A percentile compares a stretch with the other conserved stretches of the same genome.
phyloP scores from a whole-genome alignment of 495 filamentous ascomycete genomes.

The Neurospora sp. region DNA sequence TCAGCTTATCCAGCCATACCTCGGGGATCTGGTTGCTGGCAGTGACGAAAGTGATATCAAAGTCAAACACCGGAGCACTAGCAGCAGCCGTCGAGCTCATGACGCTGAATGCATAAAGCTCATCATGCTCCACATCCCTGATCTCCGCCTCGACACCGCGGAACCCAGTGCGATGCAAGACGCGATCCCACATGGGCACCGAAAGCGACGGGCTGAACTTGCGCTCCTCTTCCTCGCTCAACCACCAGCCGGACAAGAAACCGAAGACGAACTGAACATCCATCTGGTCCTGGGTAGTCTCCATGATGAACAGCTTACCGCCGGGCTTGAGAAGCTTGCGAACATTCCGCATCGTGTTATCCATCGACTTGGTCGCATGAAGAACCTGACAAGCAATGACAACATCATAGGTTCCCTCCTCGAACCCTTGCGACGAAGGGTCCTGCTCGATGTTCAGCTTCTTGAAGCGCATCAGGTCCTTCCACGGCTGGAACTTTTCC shows the following conservation, averaged over 20 bases:
- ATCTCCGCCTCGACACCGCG: slow-evolving; percentile 21
- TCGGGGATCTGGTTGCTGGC: not conserved
- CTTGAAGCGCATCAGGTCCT: slow-evolving; percentile 21
- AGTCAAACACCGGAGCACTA: slow-evolving; percentile 11
- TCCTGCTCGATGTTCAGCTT: slow-evolving; percentile 39
- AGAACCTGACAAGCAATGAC: slow-evolving; percentile 44
- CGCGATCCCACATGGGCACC: slow-evolving; percentile 23
- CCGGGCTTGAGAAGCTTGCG: slow-evolving; percentile 29
- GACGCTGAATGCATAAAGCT: slow-evolving; percentile 22
- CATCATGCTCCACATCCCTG: slow-evolving; percentile 21
- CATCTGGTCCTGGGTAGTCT: slow-evolving; percentile 25
- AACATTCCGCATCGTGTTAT: slow-evolving; percentile 38
- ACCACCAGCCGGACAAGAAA: slow-evolving; percentile 25
- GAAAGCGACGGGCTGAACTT: slow-evolving; percentile 21
- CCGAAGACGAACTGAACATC: slow-evolving; percentile 23
- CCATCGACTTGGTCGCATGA: slow-evolving; percentile 40
- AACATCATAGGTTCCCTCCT: slow-evolving; percentile 34
- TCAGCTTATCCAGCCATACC: slow-evolving; percentile 16
- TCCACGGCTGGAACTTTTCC: slow-evolving; percentile 32
- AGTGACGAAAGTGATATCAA: slow-evolving; percentile 17
- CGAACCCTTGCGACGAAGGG: slow-evolving; percentile 37
- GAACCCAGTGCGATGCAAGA: slow-evolving; percentile 19
- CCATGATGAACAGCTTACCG: slow-evolving; percentile 28
- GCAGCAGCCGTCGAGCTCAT: slow-evolving; percentile 15
- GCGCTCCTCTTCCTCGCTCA: slow-evolving; percentile 28